Evolutionary conservation across 768 basidiomycete species (phyloP).

Genomic region (Trametes gibbosa): DNA sequence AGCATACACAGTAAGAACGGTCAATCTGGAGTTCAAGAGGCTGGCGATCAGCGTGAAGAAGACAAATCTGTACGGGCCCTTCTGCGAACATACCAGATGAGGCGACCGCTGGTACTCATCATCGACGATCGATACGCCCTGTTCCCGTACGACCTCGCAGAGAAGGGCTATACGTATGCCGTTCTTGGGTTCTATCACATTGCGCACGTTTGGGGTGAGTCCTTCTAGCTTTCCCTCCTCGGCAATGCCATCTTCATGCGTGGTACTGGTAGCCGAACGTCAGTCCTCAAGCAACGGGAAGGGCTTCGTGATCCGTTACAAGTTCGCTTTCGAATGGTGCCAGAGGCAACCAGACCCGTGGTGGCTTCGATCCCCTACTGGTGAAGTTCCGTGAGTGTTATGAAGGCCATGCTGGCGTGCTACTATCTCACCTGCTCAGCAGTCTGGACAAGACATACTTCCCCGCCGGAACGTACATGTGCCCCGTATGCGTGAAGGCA

Average conservation of each 20-base stretch:
- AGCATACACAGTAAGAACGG: conserved; percentile 46
- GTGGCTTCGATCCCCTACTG: conserved; percentile 34
- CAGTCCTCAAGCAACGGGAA: conserved; percentile 45
- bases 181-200: conserved; percentile 74
- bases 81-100: conserved; percentile 50
- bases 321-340: conserved; percentile 86
- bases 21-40: conserved; percentile 38
- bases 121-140: conserved; percentile 70
- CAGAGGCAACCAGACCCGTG: conserved; percentile 61
- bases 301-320: conserved; percentile 67
- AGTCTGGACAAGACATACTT: neutral
- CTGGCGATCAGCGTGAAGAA: conserved; percentile 64
- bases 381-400: neutral
- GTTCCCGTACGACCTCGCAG: conserved; percentile 68
- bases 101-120: conserved; percentile 63
- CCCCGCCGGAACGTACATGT: conserved; percentile 25
- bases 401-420: neutral
- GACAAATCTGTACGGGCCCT: conserved; percentile 74
- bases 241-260: conserved; percentile 10
- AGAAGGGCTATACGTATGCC: conserved; percentile 47
- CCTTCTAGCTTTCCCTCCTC: neutral
- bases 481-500: conserved; percentile 40
- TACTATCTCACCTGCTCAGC: neutral
- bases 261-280: conserved; percentile 54
- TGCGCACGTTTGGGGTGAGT: conserved; percentile 65